A percentile compares a stretch with the other conserved stretches of the same genome.
These are phyloP conservation scores for Cladophialophora chaetospira DNA, from an alignment of 2,329 filamentous ascomycete species.

Conservation along the genomic window DNA sequence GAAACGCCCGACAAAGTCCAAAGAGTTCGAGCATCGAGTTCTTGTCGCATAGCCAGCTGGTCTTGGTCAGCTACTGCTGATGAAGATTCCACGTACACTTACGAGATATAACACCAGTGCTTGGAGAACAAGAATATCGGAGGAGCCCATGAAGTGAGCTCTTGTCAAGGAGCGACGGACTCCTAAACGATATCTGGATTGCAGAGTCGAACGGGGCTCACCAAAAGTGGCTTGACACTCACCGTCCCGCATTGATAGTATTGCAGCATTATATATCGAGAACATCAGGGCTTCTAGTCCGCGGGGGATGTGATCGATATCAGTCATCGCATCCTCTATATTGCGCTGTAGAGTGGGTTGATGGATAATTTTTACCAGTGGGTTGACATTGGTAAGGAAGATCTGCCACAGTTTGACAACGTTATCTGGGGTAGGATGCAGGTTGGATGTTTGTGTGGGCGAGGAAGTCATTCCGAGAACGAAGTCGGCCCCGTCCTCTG, in stretches of 20 bases:
- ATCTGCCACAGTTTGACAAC: slow-evolving; percentile 60
- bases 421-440: slow-evolving; percentile 54
- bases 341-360: slow-evolving; percentile 65
- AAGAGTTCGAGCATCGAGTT: slow-evolving; percentile 43
- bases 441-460: slow-evolving; percentile 26
- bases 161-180: slow-evolving; percentile 52
- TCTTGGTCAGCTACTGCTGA: slow-evolving; percentile 32
- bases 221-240: slow-evolving; percentile 54
- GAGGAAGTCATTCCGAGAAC: slow-evolving; percentile 14
- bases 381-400: slow-evolving; percentile 70
- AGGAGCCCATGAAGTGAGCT: slow-evolving; percentile 45
- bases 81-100: background rate
- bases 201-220: slow-evolving; percentile 42
- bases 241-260: slow-evolving; percentile 56
- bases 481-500: slow-evolving; percentile 15
- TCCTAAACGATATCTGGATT: slow-evolving; percentile 47
- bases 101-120: slow-evolving; percentile 41
- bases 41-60: slow-evolving; percentile 40
- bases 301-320: slow-evolving; percentile 56
- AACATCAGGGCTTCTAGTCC: slow-evolving; percentile 70
- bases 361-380: slow-evolving; percentile 68
- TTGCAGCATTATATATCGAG: slow-evolving; percentile 64
- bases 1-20: slow-evolving; percentile 47
- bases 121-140: slow-evolving; percentile 53
- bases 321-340: slow-evolving; percentile 63